Base-by-base conservation (phyloP, 2,329 filamentous ascomycete genomes). In the Ceratocystis cacaofunesta region DNA sequence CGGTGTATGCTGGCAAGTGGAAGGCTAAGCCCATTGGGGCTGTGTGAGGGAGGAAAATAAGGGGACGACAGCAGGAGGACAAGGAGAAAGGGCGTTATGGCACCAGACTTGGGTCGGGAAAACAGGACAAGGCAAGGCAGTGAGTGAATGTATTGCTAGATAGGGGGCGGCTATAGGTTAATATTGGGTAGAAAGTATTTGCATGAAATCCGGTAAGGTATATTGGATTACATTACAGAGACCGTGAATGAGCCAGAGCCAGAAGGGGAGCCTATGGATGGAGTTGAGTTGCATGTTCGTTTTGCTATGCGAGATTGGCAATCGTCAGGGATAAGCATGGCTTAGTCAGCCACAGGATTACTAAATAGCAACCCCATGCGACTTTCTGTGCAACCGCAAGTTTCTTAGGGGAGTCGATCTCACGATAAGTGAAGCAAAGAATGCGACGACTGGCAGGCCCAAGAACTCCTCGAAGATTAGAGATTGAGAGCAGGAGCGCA, bases 11-110 rank as follows among this genome's bases (percentile, higher is more conserved):
- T 19, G 67, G 66, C 30, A 62, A 61, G n/a, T 69, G 68, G 68
- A 66, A 67, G 63, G 62, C 65, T 22, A 68, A 63, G 52, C 68
- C 68, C 5, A 69, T 69, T 22, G 68, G 68, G 5, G 65, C 68
- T 43, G 60, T 67, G 15, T 68, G 58, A 62, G 63, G 10, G 36
- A n/a, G 22, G 55, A 41, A 10, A 41, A 41, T 12, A 41, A 41
- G 36, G 36, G 36, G 36, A 41, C 25, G 19, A 30, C 28, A n/a
- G 8, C 15, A 7, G 25, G 8, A 7, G 48, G 19, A 6, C 48
- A 17, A 19, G 17, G 17, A 10, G 44, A 19, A 48, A 19, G 48
- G 48, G 22, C 3, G 48, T 1, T 22, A 36, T 58, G 55, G 30
- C 30, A 32, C 30, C 6, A 7, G 30, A 32, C 30, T 7, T 32